Conservation (phyloP, 2,329 filamentous ascomycete genomes). For the Phialophora tarda region DNA sequence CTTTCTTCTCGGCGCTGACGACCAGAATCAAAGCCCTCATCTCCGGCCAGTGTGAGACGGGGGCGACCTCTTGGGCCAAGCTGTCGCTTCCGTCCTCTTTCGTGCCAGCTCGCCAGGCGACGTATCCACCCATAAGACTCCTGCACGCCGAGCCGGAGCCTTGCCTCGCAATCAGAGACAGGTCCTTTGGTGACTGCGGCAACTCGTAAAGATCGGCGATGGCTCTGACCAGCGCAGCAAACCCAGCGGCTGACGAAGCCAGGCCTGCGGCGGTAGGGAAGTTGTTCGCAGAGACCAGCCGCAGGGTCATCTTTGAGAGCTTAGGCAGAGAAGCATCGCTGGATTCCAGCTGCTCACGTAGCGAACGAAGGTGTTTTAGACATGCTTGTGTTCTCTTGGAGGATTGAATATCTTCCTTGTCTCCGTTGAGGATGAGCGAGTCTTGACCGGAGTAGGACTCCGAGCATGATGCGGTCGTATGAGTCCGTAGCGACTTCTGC, state of each 20-base stretch:
- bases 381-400: conserved; percentile 93
- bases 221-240: conserved; percentile 69
- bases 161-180: conserved; percentile 88
- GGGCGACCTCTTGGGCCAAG: conserved; percentile 83
- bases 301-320: conserved; percentile 76
- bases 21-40: conserved; percentile 94
- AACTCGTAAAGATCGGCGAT: conserved; percentile 92
- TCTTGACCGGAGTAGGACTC: conserved; percentile 68
- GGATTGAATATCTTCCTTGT: conserved; percentile 76
- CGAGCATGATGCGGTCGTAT: conserved; percentile 94
- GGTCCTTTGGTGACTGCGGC: conserved; percentile 76
- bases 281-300: conserved; percentile 95
- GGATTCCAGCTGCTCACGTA: conserved; percentile 76
- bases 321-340: conserved; percentile 76
- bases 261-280: conserved; percentile 97
- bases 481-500: conserved; percentile 88
- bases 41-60: conserved; percentile 88
- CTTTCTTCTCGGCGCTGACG: conserved; percentile 92
- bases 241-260: conserved; percentile 61
- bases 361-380: conserved; percentile 80
- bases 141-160: conserved; percentile 94
- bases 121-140: conserved; percentile 84
- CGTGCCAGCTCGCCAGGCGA: conserved; percentile 86
- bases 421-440: conserved; percentile 81
- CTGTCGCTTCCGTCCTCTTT: conserved; percentile 82